Evolutionary conservation across 2,329 filamentous ascomycete species (phyloP).

Genomic region (Monosporascus sp.): DNA sequence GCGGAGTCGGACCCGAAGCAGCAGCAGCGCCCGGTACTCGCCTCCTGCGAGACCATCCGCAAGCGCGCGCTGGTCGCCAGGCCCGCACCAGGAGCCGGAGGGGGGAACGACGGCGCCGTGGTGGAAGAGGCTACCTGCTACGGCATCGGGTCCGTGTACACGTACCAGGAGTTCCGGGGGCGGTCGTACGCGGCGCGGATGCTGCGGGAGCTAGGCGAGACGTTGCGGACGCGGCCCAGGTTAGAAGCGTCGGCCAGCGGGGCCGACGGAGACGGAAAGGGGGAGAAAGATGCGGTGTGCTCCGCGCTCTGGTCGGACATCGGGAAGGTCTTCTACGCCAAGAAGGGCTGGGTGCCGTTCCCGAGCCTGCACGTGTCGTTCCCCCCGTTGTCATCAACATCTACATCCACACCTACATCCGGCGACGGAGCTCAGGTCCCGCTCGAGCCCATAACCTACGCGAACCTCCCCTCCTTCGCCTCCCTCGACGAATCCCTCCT

Average conservation of each 20-base stretch:
- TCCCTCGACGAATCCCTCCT: constrained; percentile 60
- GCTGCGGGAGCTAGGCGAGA: constrained; percentile 58
- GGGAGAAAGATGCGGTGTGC: constrained; percentile 43
- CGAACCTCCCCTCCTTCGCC: constrained; percentile 58
- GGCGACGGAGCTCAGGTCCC: not conserved
- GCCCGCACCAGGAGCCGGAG: constrained; percentile 26
- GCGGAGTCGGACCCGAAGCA: constrained; percentile 8
- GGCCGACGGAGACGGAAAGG: constrained; percentile 1
- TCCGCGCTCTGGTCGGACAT: constrained; percentile 85
- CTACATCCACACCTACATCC: constrained; percentile 21
- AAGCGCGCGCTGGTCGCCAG: constrained; percentile 50
- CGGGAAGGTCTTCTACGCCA: constrained; percentile 75
- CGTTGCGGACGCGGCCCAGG: constrained; percentile 34
- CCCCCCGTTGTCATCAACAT: constrained; percentile 29
- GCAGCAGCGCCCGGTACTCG: constrained; percentile 46
- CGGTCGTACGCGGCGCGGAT: constrained; percentile 74
- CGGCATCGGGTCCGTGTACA: constrained; percentile 78
- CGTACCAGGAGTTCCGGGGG: constrained; percentile 59
- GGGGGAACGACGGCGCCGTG: constrained; percentile 17
- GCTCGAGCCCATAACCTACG: constrained; percentile 44
- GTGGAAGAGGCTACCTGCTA: constrained; percentile 58
- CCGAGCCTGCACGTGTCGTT: constrained; percentile 68
- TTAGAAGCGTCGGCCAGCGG: constrained; percentile 6
- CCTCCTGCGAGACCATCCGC: constrained; percentile 59
- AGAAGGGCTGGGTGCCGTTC: constrained; percentile 71